phyloP scores from a whole-genome alignment of 2,329 filamentous ascomycete genomes.

The Epicoccum sorghinum region DNA sequence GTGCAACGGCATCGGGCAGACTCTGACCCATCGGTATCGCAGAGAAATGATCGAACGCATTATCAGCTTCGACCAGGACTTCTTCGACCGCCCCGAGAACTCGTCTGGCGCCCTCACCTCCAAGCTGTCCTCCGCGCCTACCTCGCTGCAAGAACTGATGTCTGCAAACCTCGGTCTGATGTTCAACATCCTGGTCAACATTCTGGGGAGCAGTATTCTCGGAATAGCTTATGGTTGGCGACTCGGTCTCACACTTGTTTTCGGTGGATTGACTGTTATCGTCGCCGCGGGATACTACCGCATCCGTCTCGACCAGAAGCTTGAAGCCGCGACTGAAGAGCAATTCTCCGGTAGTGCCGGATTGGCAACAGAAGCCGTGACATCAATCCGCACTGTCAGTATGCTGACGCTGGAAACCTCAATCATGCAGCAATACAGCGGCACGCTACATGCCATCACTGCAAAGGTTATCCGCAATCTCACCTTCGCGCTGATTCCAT shows the following conservation, averaged over 20 bases:
- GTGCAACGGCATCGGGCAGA: conserved; percentile 66
- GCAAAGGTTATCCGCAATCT: conserved; percentile 3
- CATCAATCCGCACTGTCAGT: conserved; percentile 13
- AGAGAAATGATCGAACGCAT: conserved; percentile 13
- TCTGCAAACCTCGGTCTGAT: conserved; percentile 77
- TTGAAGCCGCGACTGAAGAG: conserved; percentile 7
- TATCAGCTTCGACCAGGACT: conserved; percentile 53
- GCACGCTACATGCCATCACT: not conserved
- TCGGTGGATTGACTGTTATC: conserved; percentile 74
- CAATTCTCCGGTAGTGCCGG: conserved; percentile 10
- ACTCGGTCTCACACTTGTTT: conserved; percentile 76
- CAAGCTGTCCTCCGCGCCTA: conserved; percentile 74
- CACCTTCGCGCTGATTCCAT: conserved; percentile 4
- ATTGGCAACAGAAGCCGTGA: conserved; percentile 10
- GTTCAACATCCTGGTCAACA: conserved; percentile 75
- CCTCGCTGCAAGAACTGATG: conserved; percentile 76
- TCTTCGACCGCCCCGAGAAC: conserved; percentile 87
- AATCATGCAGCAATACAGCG: conserved; percentile 4
- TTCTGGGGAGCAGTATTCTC: conserved; percentile 69
- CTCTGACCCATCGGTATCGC: conserved; percentile 13
- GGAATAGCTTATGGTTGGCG: conserved; percentile 64
- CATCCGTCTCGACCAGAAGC: conserved; percentile 16
- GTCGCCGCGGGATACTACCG: conserved; percentile 77
- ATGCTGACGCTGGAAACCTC: conserved; percentile 9
- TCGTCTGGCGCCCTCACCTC: conserved; percentile 82